phyloP scores from a whole-genome alignment of 148 eudicot species.

The Amaranthus palmeri region DNA sequence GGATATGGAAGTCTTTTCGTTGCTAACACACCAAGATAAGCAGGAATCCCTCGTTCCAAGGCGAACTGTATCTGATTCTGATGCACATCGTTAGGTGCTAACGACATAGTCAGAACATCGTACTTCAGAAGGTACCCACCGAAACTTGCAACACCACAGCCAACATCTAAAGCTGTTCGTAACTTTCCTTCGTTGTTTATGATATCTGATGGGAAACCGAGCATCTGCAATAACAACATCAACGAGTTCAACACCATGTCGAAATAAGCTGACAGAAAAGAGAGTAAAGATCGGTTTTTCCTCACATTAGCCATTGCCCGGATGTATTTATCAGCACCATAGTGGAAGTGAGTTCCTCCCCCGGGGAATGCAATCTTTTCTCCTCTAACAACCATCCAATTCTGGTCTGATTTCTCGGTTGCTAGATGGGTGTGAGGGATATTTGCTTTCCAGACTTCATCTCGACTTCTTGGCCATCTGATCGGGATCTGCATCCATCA shows the following conservation, averaged over 20 bases:
- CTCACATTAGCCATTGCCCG: conserved; percentile 39
- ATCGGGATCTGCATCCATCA: conserved; percentile 28
- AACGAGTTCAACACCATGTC: background rate
- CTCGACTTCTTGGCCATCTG: conserved; percentile 47
- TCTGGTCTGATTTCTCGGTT: conserved; percentile 47
- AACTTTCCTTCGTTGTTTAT: conserved; percentile 37
- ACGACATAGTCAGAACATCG: conserved; percentile 37
- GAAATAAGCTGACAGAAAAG: background rate
- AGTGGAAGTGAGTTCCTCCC: conserved; percentile 49
- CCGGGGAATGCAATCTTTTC: conserved; percentile 46
- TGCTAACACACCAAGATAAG: conserved; percentile 44
- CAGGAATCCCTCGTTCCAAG: conserved; percentile 42
- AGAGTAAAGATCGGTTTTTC: background rate
- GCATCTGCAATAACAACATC: conserved; percentile 27
- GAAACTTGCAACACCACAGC: conserved; percentile 49
- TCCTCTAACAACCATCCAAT: conserved; percentile 47
- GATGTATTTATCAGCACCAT: conserved; percentile 43
- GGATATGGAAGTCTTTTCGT: conserved; percentile 47
- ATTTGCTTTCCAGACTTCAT: conserved; percentile 46
- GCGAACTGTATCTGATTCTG: conserved; percentile 47
- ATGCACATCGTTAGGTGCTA: conserved; percentile 47
- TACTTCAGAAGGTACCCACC: conserved; percentile 40
- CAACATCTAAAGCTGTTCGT: conserved; percentile 41
- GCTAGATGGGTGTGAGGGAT: conserved; percentile 50
- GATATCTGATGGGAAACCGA: conserved; percentile 29